A percentile compares a stretch with the other conserved stretches of the same genome.
These are phyloP conservation scores for Platanthera zijinensis DNA, from an alignment of 106 monocot species.

Conservation along the genomic window DNA sequence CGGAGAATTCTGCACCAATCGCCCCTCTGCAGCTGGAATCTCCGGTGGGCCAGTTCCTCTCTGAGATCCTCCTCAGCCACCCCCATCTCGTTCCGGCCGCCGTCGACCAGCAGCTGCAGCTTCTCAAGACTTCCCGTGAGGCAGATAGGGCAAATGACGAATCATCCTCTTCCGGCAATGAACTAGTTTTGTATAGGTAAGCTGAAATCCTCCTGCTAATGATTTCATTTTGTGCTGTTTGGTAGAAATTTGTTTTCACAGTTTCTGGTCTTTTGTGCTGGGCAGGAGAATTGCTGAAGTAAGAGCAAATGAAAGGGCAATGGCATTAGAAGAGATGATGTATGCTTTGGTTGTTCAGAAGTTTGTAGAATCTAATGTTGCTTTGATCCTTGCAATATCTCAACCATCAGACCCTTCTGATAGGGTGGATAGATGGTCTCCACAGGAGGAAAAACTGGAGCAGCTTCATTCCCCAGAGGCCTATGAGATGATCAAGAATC, in stretches of 20 bases:
- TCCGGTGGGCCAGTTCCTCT: constrained; percentile 78
- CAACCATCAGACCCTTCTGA: constrained; percentile 28
- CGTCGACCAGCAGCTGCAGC: constrained; percentile 85
- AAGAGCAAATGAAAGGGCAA: constrained; percentile 80
- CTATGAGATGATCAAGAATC: constrained; percentile 81
- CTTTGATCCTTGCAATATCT: constrained; percentile 50
- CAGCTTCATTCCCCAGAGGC: constrained; percentile 73
- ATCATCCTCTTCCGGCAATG: constrained; percentile 37
- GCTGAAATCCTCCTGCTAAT: not conserved
- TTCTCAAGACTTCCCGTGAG: constrained; percentile 68
- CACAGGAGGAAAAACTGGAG: constrained; percentile 51
- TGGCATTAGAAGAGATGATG: constrained; percentile 70
- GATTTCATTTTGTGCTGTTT: not conserved
- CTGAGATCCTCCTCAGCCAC: constrained; percentile 67
- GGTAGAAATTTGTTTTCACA: not conserved
- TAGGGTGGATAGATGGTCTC: constrained; percentile 34
- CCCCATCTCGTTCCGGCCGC: constrained; percentile 89
- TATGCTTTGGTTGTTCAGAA: constrained; percentile 81
- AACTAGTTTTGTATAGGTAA: constrained; percentile 61
- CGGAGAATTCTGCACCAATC: constrained; percentile 28
- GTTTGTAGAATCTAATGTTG: constrained; percentile 76
- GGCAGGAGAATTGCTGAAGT: constrained; percentile 83
- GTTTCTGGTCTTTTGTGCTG: not conserved
- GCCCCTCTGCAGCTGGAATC: constrained; percentile 87
- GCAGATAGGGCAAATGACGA: constrained; percentile 46